Conservation (phyloP, 305 asterid genomes). For the Fraxinus velutina region DNA sequence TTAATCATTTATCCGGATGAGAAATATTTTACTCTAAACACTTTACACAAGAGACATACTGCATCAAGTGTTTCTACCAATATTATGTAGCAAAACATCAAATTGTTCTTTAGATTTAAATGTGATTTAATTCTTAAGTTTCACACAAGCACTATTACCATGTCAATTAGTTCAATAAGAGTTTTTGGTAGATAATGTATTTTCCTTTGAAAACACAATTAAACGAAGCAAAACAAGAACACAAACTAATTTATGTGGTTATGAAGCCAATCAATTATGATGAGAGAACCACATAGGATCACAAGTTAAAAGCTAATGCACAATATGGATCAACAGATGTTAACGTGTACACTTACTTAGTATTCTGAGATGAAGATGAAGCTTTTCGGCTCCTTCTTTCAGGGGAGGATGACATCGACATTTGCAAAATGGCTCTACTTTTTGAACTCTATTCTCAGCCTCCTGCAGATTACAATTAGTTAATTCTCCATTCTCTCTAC, state of each 20-base stretch:
- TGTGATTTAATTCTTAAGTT: conserved; percentile 6
- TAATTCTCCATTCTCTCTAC: conserved; percentile 20
- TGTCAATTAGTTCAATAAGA: not conserved
- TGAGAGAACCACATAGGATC: not conserved
- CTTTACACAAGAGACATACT: not conserved
- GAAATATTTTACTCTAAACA: not conserved
- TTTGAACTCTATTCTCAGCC: conserved; percentile 28
- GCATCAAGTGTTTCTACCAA: conserved; percentile 8
- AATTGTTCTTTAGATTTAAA: conserved; percentile 7
- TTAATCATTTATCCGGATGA: conserved; percentile 8
- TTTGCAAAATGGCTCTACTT: conserved; percentile 43
- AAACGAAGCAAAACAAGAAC: conserved; percentile 4
- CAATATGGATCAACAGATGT: conserved; percentile 4
- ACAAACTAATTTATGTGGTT: not conserved
- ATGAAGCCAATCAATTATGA: not conserved
- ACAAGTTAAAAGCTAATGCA: conserved; percentile 6
- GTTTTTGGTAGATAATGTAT: conserved; percentile 12
- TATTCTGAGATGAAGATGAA: conserved; percentile 44
- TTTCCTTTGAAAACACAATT: not conserved
- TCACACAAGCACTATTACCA: not conserved
- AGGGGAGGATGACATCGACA: conserved; percentile 57
- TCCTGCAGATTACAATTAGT: conserved; percentile 40
- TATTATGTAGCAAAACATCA: not conserved
- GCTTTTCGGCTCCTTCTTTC: conserved; percentile 37
- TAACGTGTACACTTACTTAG: conserved; percentile 40